These are phyloP conservation scores for Martiniozyma asiatica DNA, from an alignment of 1,139 yeast species.

Conservation along the genomic window DNA sequence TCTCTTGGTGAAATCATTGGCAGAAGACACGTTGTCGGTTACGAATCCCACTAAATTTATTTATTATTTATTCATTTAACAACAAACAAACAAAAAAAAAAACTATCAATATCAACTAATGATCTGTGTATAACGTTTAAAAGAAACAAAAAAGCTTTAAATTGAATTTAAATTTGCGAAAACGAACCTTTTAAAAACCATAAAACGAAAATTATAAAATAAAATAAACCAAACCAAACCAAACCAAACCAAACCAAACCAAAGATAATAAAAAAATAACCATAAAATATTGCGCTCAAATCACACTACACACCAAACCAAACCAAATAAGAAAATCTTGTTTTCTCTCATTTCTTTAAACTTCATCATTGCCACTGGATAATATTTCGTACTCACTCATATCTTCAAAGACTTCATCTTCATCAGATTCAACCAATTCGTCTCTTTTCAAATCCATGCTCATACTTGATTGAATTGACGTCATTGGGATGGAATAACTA, in stretches of 20 bases:
- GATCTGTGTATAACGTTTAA: not conserved
- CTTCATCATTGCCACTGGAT: too few species aligned
- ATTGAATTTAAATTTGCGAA: not conserved
- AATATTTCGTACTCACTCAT: too few species aligned
- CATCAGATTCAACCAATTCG: too few species aligned
- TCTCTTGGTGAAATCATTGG: slow-evolving; percentile 95
- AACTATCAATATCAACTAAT: too few species aligned
- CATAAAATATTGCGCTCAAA: not conserved
- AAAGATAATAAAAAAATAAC: slow-evolving; percentile 1
- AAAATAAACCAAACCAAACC: not conserved
- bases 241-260: not conserved
- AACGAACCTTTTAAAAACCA: not conserved
- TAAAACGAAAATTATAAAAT: not conserved
- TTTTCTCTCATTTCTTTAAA: too few species aligned
- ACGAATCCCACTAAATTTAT: slow-evolving; percentile 19
- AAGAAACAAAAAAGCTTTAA: not conserved
- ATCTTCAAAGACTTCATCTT: too few species aligned
- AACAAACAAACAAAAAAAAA: too few species aligned
- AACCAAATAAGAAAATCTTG: not conserved
- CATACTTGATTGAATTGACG: too few species aligned
- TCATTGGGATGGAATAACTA: too few species aligned
- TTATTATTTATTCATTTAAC: slow-evolving; percentile 4
- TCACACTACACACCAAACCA: not conserved
- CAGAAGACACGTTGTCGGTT: slow-evolving; percentile 85
- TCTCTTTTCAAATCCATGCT: too few species aligned